A percentile compares a stretch with the other conserved stretches of the same genome.
phyloP scores from a whole-genome alignment of 345 rosid species.

The Salix suchowensis region DNA sequence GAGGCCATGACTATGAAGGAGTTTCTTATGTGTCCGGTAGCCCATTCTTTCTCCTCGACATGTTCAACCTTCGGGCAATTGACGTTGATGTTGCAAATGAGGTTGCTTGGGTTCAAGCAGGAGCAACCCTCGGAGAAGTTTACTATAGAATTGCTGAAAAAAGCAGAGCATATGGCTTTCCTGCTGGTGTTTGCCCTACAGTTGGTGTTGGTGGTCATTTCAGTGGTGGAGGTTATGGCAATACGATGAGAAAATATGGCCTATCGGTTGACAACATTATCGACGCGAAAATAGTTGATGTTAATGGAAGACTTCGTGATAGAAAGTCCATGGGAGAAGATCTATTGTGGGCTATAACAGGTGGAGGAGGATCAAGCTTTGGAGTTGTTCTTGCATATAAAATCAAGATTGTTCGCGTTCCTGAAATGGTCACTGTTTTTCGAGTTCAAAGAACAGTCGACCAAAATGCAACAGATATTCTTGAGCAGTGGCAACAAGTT shows the following conservation, averaged over 20 bases:
- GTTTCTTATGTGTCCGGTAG: not conserved
- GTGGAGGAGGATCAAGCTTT: conserved; percentile 9
- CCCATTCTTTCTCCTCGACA: conserved; percentile 10
- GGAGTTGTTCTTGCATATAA: conserved; percentile 9
- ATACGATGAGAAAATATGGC: conserved; percentile 10
- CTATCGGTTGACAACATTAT: not conserved
- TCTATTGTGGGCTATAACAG: conserved; percentile 10
- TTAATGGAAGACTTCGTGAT: conserved; percentile 4
- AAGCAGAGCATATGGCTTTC: conserved; percentile 3
- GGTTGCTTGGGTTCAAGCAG: conserved; percentile 3
- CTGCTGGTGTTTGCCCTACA: conserved; percentile 3
- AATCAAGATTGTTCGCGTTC: conserved; percentile 7
- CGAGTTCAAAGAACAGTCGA: conserved; percentile 2
- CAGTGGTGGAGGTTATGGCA: conserved; percentile 10
- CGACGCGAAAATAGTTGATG: conserved; percentile 4
- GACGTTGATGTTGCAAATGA: not conserved
- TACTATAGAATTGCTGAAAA: conserved; percentile 5
- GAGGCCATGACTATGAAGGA: conserved; percentile 7
- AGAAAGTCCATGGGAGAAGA: conserved; percentile 10
- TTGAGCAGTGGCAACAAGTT: conserved; percentile 7
- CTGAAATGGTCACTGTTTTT: conserved; percentile 5
- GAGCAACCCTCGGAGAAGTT: conserved; percentile 6
- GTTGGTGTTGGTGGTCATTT: conserved; percentile 11
- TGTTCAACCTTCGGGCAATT: conserved; percentile 3
- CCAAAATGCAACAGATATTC: conserved; percentile 6